Evolutionary conservation across 1,284 basidiomycete species (phyloP).

Genomic region (Melampsora larici-populina): DNA sequence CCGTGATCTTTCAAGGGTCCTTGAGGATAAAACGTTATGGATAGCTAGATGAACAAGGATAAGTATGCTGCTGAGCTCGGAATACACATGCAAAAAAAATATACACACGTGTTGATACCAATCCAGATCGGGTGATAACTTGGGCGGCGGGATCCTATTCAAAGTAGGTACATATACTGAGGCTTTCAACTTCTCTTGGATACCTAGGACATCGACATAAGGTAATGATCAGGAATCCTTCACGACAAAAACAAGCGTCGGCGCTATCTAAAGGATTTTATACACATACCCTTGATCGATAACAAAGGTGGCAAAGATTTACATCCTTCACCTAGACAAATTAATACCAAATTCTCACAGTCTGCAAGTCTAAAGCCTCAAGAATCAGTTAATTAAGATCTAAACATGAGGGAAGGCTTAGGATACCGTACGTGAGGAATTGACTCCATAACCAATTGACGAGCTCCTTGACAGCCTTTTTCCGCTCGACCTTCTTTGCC

Average conservation of each 20-base stretch:
- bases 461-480: conserved; percentile 7
- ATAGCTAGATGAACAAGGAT: not conserved
- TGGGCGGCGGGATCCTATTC: not conserved
- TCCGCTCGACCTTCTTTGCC: conserved; percentile 13
- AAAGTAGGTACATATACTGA: conserved; percentile 14
- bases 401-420: not conserved
- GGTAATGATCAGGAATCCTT: not conserved
- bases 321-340: conserved; percentile 32
- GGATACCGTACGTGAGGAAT: conserved; percentile 24
- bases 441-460: conserved; percentile 37
- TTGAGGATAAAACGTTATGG: not conserved
- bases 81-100: not conserved
- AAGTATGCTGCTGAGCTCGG: not conserved
- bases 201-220: conserved; percentile 3
- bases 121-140: conserved; percentile 2
- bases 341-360: conserved; percentile 25
- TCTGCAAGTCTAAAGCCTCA: conserved; percentile 14
- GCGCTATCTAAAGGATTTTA: no score
- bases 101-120: conserved; percentile 12
- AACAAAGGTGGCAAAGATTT: not conserved
- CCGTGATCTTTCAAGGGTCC: not conserved
- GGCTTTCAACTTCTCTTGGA: conserved; percentile 17
- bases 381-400: not conserved
- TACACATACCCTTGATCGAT: conserved; percentile 23
- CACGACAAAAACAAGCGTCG: not conserved